Evolutionary conservation across 2,329 filamentous ascomycete genomes (phyloP), one percentile per base, ranked within the genome.

Genomic region (Colletotrichum magnum): DNA sequence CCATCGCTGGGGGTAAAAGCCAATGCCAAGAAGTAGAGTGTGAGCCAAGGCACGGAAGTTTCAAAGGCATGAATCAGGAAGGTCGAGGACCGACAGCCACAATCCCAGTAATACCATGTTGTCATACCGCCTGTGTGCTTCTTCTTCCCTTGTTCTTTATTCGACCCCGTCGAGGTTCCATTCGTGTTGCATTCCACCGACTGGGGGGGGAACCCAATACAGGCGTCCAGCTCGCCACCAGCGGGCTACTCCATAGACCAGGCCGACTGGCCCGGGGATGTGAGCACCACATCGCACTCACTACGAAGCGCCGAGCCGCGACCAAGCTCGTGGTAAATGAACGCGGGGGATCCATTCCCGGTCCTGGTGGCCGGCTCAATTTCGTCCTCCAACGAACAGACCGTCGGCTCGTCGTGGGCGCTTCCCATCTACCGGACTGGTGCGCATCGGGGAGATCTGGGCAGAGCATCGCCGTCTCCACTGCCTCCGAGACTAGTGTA

Each of bases 21-120:
- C 39, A 51, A 54, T 54, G 66, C 66, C 66, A 65, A 69, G 66
- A 59, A 39, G 9, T 50, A 60, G 48, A n/a, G 26, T 67, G 50
- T 57, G 43, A 57, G 56, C 62, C 57, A 69, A 67, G 62, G 62
- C 12, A 67, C 67, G 41, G 51, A 57, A 52, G 67, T 67, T 69
- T 69, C 62, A 61, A 56, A 52, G 56, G 47, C 56, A 67, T 69
- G 56, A 52, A 67, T 61, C 51, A 32, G 67, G 62, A 52, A 57
- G 67, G 56, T 52, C 45, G 39, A 52, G 32, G 9, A 24, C 24
- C 24, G 1, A 48, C 24, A 67, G 51, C 15, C 10, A 60, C 41
- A 50, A 57, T 36, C 28, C 41, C 39, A 50, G 32, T 36, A 36
- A 10, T 36, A 36, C 9, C 10, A 36, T 36, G 32, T 36, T 7